These are phyloP conservation scores for Kodamaea laetipori DNA, from an alignment of 805 yeast species.

Conservation along the genomic window DNA sequence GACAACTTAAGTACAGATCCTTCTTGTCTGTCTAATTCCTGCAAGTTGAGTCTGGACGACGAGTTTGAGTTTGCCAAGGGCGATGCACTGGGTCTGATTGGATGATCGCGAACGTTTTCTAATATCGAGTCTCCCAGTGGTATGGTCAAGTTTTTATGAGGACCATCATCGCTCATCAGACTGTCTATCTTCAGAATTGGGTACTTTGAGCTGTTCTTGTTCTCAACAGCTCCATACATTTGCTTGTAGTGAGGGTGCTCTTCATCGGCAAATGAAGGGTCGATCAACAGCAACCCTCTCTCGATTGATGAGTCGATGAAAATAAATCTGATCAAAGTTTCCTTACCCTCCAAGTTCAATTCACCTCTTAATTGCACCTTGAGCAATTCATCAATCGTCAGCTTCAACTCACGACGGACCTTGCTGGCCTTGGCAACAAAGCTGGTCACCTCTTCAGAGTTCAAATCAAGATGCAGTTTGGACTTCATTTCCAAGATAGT, in stretches of 20 bases:
- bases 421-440: constrained; percentile 30
- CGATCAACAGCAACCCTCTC: constrained; percentile 51
- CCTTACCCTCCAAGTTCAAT: constrained; percentile 71
- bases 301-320: constrained; percentile 70
- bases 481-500: constrained; percentile 36
- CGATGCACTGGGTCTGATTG: constrained; percentile 12
- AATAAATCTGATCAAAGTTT: constrained; percentile 66
- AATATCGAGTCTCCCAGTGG: not conserved
- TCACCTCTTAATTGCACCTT: constrained; percentile 56
- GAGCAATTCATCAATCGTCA: constrained; percentile 52
- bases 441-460: constrained; percentile 31
- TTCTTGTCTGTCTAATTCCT: constrained; percentile 41
- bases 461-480: constrained; percentile 33
- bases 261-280: constrained; percentile 31
- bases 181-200: constrained; percentile 10
- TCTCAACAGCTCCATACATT: constrained; percentile 7
- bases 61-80: constrained; percentile 21
- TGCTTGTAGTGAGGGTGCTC: constrained; percentile 12
- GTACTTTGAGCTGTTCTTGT: constrained; percentile 1
- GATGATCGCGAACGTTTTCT: not conserved
- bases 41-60: constrained; percentile 35
- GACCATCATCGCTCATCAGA: constrained; percentile 9
- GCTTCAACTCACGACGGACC: constrained; percentile 33
- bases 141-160: constrained; percentile 1
- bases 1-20: constrained; percentile 43